Conservation (phyloP, 2,329 filamentous ascomycete genomes). For the Sordariomycetes sp. region DNA sequence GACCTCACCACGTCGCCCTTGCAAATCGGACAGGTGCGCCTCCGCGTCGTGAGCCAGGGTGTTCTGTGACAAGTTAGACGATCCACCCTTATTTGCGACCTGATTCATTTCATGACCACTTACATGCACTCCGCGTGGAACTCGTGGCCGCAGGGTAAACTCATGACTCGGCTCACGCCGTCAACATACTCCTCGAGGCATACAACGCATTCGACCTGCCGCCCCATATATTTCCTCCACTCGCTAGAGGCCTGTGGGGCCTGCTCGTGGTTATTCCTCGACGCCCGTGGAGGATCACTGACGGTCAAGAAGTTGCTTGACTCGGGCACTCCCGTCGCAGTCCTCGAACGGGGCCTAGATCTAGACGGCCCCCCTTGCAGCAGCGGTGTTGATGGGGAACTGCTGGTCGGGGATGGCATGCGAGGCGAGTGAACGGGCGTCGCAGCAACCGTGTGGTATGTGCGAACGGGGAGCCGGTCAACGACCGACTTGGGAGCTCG, state of each 20-base stretch:
- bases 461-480: slow-evolving; percentile 86
- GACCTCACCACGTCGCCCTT: slow-evolving; percentile 88
- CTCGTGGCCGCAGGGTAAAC: slow-evolving; percentile 91
- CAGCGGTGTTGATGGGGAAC: slow-evolving; percentile 70
- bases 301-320: slow-evolving; percentile 22
- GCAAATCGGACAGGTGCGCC: slow-evolving; percentile 96
- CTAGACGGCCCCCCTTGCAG: slow-evolving; percentile 46
- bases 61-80: slow-evolving; percentile 46
- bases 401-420: slow-evolving; percentile 50
- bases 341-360: slow-evolving; percentile 53
- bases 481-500: slow-evolving; percentile 96
- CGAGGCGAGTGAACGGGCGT: slow-evolving; percentile 46
- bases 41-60: slow-evolving; percentile 89
- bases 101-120: slow-evolving; percentile 31
- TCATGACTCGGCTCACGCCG: slow-evolving; percentile 92
- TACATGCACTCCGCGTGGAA: slow-evolving; percentile 98
- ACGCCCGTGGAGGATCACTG: slow-evolving; percentile 19
- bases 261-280: slow-evolving; percentile 34
- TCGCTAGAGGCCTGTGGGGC: slow-evolving; percentile 25
- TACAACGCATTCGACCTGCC: slow-evolving; percentile 82
- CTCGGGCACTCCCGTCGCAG: slow-evolving; percentile 49
- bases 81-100: not conserved
- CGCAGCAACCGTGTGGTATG: slow-evolving; percentile 74
- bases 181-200: slow-evolving; percentile 95
- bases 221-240: slow-evolving; percentile 57